phyloP scores from a whole-genome alignment of 805 yeast genomes.

The Starmerella apis region DNA sequence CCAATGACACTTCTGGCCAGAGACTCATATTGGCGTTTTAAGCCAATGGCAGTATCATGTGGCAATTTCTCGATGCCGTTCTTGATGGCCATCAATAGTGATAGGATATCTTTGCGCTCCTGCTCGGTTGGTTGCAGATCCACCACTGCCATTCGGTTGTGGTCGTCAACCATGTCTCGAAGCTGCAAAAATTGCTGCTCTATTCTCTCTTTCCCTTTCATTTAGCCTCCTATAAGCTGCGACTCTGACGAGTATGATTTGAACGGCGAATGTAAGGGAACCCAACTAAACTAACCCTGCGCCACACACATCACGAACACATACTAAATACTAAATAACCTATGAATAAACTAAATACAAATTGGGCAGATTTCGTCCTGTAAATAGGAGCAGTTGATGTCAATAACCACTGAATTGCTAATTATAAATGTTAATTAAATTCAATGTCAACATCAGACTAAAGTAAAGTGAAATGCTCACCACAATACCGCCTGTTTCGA shows the following conservation, averaged over 20 bases:
- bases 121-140: constrained; percentile 25
- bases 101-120: constrained; percentile 21
- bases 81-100: constrained; percentile 13
- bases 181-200: constrained; percentile 23
- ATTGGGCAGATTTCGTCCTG: too few species aligned
- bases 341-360: too few species aligned
- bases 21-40: neutral
- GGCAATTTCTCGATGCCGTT: neutral
- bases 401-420: too few species aligned
- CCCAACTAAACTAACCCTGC: constrained; percentile 1
- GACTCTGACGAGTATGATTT: too few species aligned
- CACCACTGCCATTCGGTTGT: constrained; percentile 24
- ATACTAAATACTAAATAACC: too few species aligned
- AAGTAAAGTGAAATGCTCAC: too few species aligned
- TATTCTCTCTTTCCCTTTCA: constrained; percentile 16
- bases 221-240: neutral
- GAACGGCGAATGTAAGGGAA: too few species aligned
- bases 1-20: constrained; percentile 1
- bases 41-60: neutral
- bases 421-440: too few species aligned
- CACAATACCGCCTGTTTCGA: too few species aligned
- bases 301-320: constrained; percentile 1
- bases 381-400: too few species aligned
- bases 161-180: constrained; percentile 23
- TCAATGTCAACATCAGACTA: too few species aligned